These are phyloP conservation scores for Calonectria honghensis DNA, from an alignment of 2,329 filamentous ascomycete species.

Conservation along the genomic window DNA sequence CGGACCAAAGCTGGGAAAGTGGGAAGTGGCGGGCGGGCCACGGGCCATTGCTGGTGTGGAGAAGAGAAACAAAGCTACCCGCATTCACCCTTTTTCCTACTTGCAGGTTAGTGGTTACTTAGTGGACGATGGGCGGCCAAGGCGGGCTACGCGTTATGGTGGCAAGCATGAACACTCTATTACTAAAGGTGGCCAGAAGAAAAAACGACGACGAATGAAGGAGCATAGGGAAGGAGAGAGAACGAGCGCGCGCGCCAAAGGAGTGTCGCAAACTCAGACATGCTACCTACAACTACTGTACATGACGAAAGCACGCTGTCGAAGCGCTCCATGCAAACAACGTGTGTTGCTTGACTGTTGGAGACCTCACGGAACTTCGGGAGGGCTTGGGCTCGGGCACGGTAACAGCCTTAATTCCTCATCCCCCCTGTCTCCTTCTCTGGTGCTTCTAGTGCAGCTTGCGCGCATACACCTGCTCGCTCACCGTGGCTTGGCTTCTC, in stretches of 20 bases:
- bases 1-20: slow-evolving; percentile 22
- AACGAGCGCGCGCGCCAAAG: neutral
- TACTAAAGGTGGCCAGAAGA: neutral
- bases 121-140: neutral
- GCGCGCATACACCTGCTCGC: slow-evolving; percentile 23
- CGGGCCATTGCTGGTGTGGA: slow-evolving; percentile 34
- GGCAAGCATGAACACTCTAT: slow-evolving; percentile 7
- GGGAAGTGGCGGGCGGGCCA: slow-evolving; percentile 24
- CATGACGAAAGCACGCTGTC: slow-evolving; percentile 21
- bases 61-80: slow-evolving; percentile 26
- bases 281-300: slow-evolving; percentile 8
- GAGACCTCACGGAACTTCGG: slow-evolving; percentile 24
- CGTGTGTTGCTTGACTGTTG: slow-evolving; percentile 16
- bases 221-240: neutral
- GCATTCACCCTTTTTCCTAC: slow-evolving; percentile 32
- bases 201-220: neutral
- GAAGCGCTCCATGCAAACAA: slow-evolving; percentile 22
- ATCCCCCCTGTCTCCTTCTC: slow-evolving; percentile 38
- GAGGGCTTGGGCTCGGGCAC: slow-evolving; percentile 32
- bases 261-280: neutral
- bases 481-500: slow-evolving; percentile 26
- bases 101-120: neutral
- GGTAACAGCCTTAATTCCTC: slow-evolving; percentile 49
- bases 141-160: slow-evolving; percentile 18
- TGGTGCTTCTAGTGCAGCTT: slow-evolving; percentile 17